Percentiles rank a stretch among this genome's conserved stretches.
These are phyloP conservation scores for Nematocida displodere DNA, from an alignment of 371 early-diverging fungal species.

Conservation along the genomic window DNA sequence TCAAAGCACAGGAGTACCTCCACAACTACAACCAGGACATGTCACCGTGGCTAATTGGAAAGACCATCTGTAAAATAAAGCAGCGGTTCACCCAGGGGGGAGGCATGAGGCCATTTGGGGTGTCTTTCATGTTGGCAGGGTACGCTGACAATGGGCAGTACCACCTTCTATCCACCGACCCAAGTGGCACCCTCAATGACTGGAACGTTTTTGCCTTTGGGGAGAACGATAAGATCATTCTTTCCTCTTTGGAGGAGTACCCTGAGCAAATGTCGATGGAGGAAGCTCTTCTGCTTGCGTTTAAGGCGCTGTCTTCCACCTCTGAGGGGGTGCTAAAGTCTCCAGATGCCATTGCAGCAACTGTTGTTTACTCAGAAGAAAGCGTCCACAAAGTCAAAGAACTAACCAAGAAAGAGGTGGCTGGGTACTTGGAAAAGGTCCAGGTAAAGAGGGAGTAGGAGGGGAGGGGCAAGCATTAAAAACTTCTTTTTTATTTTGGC, in stretches of 20 bases:
- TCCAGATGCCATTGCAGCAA: conserved; percentile 26
- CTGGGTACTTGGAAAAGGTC: not conserved
- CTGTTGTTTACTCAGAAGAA: conserved; percentile 4
- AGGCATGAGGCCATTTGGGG: conserved; percentile 94
- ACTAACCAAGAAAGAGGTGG: conserved; percentile 13
- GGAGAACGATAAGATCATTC: conserved; percentile 69
- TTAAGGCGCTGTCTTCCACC: conserved; percentile 7
- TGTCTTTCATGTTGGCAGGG: conserved; percentile 90
- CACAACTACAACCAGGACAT: conserved; percentile 78
- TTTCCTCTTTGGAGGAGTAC: conserved; percentile 51
- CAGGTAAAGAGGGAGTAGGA: not conserved
- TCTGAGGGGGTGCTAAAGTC: conserved; percentile 2
- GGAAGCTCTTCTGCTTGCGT: conserved; percentile 19
- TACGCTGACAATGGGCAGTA: conserved; percentile 77
- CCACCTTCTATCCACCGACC: conserved; percentile 92
- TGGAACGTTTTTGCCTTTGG: conserved; percentile 97
- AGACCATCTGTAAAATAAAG: conserved; percentile 83
- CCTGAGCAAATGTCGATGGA: conserved; percentile 11
- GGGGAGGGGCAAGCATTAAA: not conserved
- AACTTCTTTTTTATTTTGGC: not conserved
- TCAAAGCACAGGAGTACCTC: conserved; percentile 79
- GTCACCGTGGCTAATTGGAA: conserved; percentile 83
- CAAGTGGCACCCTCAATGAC: conserved; percentile 91
- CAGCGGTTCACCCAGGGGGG: conserved; percentile 96
- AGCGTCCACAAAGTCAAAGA: not conserved